phyloP scores from a whole-genome alignment of 495 filamentous ascomycete species.

The Aspergillus coremiiformis region DNA sequence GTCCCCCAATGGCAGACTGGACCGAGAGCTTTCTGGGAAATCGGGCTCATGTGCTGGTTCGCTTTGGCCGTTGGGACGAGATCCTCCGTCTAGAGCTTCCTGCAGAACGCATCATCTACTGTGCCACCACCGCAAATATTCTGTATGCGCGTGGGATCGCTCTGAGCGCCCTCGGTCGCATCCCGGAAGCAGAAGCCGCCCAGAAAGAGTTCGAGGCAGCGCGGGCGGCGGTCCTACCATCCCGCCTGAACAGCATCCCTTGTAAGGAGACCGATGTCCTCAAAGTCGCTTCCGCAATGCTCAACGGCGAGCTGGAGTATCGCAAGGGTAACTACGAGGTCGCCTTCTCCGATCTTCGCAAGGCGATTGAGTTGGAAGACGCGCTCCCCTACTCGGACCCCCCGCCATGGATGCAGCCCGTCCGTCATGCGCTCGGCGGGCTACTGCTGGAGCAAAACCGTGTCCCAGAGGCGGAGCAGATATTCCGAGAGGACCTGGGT shows the following conservation, averaged over 20 bases:
- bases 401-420: conserved; percentile 66
- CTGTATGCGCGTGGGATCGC: conserved; percentile 56
- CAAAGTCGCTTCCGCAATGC: conserved; percentile 47
- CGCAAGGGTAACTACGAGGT: conserved; percentile 43
- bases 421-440: conserved; percentile 44
- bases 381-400: conserved; percentile 58
- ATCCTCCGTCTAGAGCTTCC: conserved; percentile 41
- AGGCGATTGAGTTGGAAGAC: conserved; percentile 48
- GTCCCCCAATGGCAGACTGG: conserved; percentile 63
- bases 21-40: conserved; percentile 52
- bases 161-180: conserved; percentile 39
- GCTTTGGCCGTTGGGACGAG: conserved; percentile 57
- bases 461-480: conserved; percentile 44
- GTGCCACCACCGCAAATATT: conserved; percentile 47
- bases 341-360: conserved; percentile 43
- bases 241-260: conserved; percentile 39
- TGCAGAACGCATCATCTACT: conserved; percentile 44
- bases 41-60: conserved; percentile 53
- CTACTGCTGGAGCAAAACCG: conserved; percentile 54
- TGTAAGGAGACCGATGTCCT: conserved; percentile 51
- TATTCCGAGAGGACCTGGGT: conserved; percentile 58
- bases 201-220: conserved; percentile 39
- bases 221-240: conserved; percentile 39
- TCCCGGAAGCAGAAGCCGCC: conserved; percentile 36
- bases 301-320: conserved; percentile 59